These are phyloP conservation scores for Melastoma malabathricum DNA, from an alignment of 345 rosid genomes.

Conservation along the genomic window DNA sequence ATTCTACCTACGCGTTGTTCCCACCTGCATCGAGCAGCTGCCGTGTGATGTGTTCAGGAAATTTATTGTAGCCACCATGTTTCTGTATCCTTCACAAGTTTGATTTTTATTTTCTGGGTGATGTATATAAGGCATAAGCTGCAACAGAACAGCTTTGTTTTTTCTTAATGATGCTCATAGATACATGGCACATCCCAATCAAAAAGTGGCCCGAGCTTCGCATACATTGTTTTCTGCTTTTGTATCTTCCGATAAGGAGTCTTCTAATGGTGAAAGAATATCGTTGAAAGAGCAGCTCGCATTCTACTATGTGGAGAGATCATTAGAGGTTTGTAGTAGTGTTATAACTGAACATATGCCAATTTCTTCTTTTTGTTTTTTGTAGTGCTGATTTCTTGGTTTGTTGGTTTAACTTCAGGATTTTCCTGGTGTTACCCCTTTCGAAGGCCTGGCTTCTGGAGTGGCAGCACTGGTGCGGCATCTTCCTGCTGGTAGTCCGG, in stretches of 20 bases:
- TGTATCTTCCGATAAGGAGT: slow-evolving; percentile 49
- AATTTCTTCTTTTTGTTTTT: background rate
- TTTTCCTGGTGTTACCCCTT: slow-evolving; percentile 72
- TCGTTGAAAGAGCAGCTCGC: slow-evolving; percentile 68
- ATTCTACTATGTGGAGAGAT: slow-evolving; percentile 72
- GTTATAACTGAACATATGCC: background rate
- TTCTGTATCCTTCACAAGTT: slow-evolving; percentile 59
- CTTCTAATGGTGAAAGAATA: slow-evolving; percentile 37
- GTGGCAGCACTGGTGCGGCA: slow-evolving; percentile 66
- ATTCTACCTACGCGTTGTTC: slow-evolving; percentile 79
- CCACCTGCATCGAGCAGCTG: slow-evolving; percentile 63
- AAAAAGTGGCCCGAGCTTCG: slow-evolving; percentile 63
- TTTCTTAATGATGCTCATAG: slow-evolving; percentile 43
- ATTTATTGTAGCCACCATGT: slow-evolving; percentile 70
- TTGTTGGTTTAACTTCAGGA: slow-evolving; percentile 33
- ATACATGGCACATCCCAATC: slow-evolving; percentile 77
- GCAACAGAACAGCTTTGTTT: background rate
- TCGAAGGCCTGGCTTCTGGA: slow-evolving; percentile 95
- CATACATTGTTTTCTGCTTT: slow-evolving; percentile 75
- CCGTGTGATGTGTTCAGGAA: slow-evolving; percentile 47
- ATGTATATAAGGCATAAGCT: background rate
- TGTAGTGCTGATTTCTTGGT: slow-evolving; percentile 7
- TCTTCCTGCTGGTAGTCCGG: slow-evolving; percentile 94
- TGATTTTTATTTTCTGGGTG: background rate
- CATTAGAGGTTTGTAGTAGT: slow-evolving; percentile 48